phyloP scores from a whole-genome alignment of 2,329 filamentous ascomycete genomes.

The Pseudogymnoascus pannorum region DNA sequence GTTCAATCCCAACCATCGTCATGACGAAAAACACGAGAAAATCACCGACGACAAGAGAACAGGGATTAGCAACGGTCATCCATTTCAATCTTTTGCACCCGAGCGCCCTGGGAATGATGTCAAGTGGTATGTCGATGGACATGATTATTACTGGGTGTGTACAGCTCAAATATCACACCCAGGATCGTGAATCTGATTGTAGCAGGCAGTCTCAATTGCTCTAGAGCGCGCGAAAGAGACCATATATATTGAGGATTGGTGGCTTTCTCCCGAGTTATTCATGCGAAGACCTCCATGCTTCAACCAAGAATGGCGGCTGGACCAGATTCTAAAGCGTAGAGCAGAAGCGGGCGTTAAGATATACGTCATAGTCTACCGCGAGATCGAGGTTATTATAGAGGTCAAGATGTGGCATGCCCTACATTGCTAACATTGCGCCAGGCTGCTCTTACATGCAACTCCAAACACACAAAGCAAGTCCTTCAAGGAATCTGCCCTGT shows the following conservation, averaged over 20 bases:
- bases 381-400: conserved; percentile 76
- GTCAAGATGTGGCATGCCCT: conserved; percentile 27
- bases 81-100: conserved; percentile 84
- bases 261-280: conserved; percentile 85
- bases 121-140: conserved; percentile 96
- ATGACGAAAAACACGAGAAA: conserved; percentile 89
- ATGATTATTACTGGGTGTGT: conserved; percentile 82
- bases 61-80: conserved; percentile 62
- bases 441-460: conserved; percentile 83
- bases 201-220: conserved; percentile 71
- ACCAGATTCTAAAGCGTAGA: conserved; percentile 77
- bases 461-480: conserved; percentile 83
- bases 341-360: conserved; percentile 94
- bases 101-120: conserved; percentile 76
- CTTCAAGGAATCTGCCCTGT: conserved; percentile 72
- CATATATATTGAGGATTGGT: conserved; percentile 97
- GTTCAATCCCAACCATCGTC: conserved; percentile 81
- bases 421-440: conserved; percentile 30
- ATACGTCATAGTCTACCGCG: conserved; percentile 52
- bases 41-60: conserved; percentile 73
- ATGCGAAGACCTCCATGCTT: conserved; percentile 74
- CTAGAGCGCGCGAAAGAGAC: conserved; percentile 85
- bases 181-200: no score
- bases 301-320: conserved; percentile 80
- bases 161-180: no score